These are phyloP conservation scores for Aspergillus luchuensis DNA, from an alignment of 2,329 filamentous ascomycete species.

Conservation along the genomic window DNA sequence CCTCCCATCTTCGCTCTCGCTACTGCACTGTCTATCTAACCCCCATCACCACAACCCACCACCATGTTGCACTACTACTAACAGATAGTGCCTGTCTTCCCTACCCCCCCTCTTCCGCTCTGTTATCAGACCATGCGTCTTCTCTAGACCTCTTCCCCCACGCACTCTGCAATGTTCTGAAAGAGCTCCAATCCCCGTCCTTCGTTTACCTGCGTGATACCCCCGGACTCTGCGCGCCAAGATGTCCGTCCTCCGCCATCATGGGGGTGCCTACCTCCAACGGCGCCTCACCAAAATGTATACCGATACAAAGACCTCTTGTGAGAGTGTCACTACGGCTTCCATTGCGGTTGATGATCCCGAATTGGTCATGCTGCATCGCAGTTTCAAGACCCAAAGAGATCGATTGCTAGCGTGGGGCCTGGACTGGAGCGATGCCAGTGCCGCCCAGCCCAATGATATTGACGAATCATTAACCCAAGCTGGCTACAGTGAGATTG, in stretches of 20 bases:
- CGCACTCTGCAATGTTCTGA: slow-evolving; percentile 22
- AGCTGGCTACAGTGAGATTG: slow-evolving; percentile 64
- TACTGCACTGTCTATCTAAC: slow-evolving; percentile 2
- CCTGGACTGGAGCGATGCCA: slow-evolving; percentile 66
- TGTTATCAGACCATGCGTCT: slow-evolving; percentile 5
- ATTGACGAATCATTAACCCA: slow-evolving; percentile 65
- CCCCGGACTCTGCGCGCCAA: slow-evolving; percentile 27
- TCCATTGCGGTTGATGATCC: slow-evolving; percentile 53
- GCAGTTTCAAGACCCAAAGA: slow-evolving; percentile 64
- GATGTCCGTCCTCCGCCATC: slow-evolving; percentile 52
- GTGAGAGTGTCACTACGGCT: slow-evolving; percentile 55
- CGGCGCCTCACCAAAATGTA: slow-evolving; percentile 62
- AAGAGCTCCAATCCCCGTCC: neutral
- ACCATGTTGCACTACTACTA: neutral
- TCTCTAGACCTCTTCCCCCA: slow-evolving; percentile 9
- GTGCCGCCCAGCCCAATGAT: slow-evolving; percentile 57
- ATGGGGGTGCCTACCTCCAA: slow-evolving; percentile 48
- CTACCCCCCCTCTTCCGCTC: neutral
- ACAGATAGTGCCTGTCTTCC: neutral
- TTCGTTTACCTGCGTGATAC: slow-evolving; percentile 11
- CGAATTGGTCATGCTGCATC: slow-evolving; percentile 59
- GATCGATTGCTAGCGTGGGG: slow-evolving; percentile 67
- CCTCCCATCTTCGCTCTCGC: slow-evolving; percentile 14
- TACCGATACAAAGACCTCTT: slow-evolving; percentile 64
- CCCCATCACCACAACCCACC: neutral